A percentile compares a stretch with the other conserved stretches of the same genome.
Conservation (phyloP, 2,329 filamentous ascomycete species). For the Hawksworthiomyces lignivorus region DNA sequence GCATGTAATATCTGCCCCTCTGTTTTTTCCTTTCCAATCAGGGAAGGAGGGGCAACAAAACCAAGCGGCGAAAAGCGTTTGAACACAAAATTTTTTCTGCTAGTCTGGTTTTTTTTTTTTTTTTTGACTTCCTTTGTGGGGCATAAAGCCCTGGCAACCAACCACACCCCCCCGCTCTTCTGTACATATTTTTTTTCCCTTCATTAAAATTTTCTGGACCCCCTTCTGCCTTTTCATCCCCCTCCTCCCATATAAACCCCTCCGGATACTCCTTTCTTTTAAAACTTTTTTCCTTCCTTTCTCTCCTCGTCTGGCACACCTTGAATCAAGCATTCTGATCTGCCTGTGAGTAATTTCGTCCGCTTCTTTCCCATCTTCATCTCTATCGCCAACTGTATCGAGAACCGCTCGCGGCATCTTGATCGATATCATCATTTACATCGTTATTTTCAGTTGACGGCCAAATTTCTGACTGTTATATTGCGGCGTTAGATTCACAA, state of each 20-base stretch:
- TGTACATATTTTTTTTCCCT: slow-evolving; percentile 4
- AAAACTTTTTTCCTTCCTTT: slow-evolving; percentile 18
- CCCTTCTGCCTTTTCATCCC: slow-evolving; percentile 1
- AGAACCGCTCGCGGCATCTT: slow-evolving; percentile 1
- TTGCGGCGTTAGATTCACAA: not conserved
- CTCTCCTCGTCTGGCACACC: slow-evolving; percentile 30
- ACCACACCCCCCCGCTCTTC: slow-evolving; percentile 15
- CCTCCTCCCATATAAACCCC: slow-evolving; percentile 17
- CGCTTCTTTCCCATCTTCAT: not conserved
- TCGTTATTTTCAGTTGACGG: not conserved
- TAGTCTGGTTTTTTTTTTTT: slow-evolving; percentile 15
- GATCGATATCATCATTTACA: slow-evolving; percentile 1
- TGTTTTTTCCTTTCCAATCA: slow-evolving; percentile 8
- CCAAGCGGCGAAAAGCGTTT: not conserved
- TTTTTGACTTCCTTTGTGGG: slow-evolving; percentile 14
- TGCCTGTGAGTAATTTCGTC: slow-evolving; percentile 20
- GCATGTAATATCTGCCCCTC: slow-evolving; percentile 1
- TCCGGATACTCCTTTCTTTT: slow-evolving; percentile 15
- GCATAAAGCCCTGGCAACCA: slow-evolving; percentile 17
- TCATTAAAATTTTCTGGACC: slow-evolving; percentile 1
- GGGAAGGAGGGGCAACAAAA: slow-evolving; percentile 11
- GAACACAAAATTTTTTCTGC: slow-evolving; percentile 8
- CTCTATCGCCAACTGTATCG: slow-evolving; percentile 9
- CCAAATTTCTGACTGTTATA: not conserved
- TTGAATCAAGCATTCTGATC: slow-evolving; percentile 32